Base-by-base conservation (phyloP, 306 rosid species). In the Cucurbita pepo region DNA sequence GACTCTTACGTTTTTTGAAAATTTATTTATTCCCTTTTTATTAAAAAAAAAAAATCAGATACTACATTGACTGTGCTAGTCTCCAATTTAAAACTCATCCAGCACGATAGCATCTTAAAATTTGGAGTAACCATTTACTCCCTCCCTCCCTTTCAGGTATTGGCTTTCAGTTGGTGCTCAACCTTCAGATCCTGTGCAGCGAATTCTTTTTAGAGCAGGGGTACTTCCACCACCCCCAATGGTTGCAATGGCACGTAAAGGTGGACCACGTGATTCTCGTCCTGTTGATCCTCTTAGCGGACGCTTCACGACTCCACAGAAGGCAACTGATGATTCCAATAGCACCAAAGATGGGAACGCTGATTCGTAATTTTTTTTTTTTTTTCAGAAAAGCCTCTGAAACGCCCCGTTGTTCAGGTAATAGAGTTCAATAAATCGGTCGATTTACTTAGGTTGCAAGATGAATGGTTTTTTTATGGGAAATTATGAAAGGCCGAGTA, bases 161-260 rank as follows among this genome's bases (percentile, higher is more conserved):
- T 93, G 98, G 98, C 84, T 93, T 15, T 93, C 97, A 58, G 94
- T 93, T 76, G 97, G 98, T 52, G 98, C 98, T 78, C 97, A 93
- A 78, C 97, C 98, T 41, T 93, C 98, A 1, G 90, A 90, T 14
- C 96, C 98, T 0, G 86, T 90, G 63, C 90, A 90, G 81, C 89
- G 94, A n/a, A 73, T 93, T 77, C 88, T 90, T 34, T 90, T 90
- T 80, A 77, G 97, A 51, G 83, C 97, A 25, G 97, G 98, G 62
- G 0, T 90, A 60, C 77, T 93, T 48, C 96, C 96, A 3, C 98
- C 98, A 4, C 96, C 98, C 1, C 96, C 97, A 11, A 88, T 86
- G 93, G 78, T 87, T 82, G 97, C 90, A 45, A 87, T 90, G 97
- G 96, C 80, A 5, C 89, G 82, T 11, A 93, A 90, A 82, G 98